Base-by-base conservation (phyloP, 129 eudicot genomes). In the Flaveria linearis region DNA sequence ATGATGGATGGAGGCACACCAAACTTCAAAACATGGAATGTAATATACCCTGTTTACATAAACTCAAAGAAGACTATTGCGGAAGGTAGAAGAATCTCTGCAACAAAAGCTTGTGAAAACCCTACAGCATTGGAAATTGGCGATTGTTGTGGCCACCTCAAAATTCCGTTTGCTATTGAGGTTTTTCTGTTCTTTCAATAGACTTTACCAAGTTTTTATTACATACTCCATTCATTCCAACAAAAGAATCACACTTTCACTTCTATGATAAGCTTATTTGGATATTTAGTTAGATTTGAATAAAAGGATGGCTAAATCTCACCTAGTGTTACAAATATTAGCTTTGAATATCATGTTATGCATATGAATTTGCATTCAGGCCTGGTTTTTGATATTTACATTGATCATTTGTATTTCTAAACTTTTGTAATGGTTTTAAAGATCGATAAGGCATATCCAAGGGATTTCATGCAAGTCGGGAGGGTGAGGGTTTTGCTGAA, bases 401-500 rank as follows among this genome's bases (percentile, higher is more conserved):
- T 58, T 69, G 28, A 4, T 23, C 14, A 46, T 28, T 50, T 30
- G 30, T 71, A 69, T 79, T 53, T 46, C 20, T 49, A 39, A 72
- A 20, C 22, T 28, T 42, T 60, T 78, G 47, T 11, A 50, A 74
- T 42, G 18, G 69, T 39, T 72, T 61, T 79, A 64, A 74, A 91
- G 97, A 73, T 74, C 50, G 99, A 95, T 36, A 95, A 95, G 86
- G 97, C 97, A 0, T 95, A 95, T 82, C 97, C 99, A 12, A 85
- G 99, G 63, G 99, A 95, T 82, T 95, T 80, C 70, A 87, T 91
- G 96, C 99, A 95, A 86, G 78, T 86, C 76, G 99, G 99, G 53
- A 91, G 99, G 72, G 95, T 95, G 78, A 86, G 99, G 84, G 84
- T 86, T 71, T 33, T 69, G 86, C 89, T 95, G 80, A 95, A 91